Evolutionary conservation across 148 eudicot genomes (phyloP).

Genomic region (Pharnaceum exiguum): DNA sequence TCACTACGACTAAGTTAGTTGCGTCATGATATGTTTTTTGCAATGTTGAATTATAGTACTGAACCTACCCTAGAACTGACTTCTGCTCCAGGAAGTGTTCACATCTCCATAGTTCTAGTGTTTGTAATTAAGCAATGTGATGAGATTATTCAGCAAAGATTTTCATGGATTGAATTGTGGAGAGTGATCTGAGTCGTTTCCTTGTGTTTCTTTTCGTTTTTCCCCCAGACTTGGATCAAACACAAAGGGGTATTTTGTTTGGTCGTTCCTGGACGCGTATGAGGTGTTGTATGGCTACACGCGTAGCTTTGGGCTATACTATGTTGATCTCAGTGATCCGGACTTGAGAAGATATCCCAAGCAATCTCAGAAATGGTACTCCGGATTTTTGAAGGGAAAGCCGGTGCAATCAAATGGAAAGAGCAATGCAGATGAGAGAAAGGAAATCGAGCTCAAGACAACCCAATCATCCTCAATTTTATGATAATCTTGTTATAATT

Average conservation of each 20-base stretch:
- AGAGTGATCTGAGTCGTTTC: too few relatives aligned
- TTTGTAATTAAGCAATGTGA: neutral
- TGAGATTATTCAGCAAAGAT: neutral
- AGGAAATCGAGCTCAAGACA: too few relatives aligned
- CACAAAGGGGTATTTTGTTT: slow-evolving; percentile 47
- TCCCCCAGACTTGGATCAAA: slow-evolving; percentile 70
- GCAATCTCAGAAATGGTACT: slow-evolving; percentile 62
- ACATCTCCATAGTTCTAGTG: too few relatives aligned
- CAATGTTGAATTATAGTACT: too few relatives aligned
- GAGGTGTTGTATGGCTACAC: slow-evolving; percentile 43
- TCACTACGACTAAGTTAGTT: too few relatives aligned
- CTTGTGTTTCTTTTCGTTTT: too few relatives aligned
- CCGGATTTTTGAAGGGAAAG: slow-evolving; percentile 43
- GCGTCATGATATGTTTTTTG: too few relatives aligned
- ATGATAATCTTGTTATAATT: too few relatives aligned
- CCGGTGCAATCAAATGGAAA: neutral
- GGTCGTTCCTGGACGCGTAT: slow-evolving; percentile 61
- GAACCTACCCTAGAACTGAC: too few relatives aligned
- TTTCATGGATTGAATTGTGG: neutral
- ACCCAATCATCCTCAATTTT: too few relatives aligned
- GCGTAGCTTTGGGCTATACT: slow-evolving; percentile 40
- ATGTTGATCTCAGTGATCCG: slow-evolving; percentile 51
- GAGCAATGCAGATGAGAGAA: too few relatives aligned
- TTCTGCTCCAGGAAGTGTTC: too few relatives aligned
- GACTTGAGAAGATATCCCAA: slow-evolving; percentile 45